These are phyloP conservation scores for Monotropa hypopitys DNA, from an alignment of 179 eudicot genomes.

Conservation along the genomic window DNA sequence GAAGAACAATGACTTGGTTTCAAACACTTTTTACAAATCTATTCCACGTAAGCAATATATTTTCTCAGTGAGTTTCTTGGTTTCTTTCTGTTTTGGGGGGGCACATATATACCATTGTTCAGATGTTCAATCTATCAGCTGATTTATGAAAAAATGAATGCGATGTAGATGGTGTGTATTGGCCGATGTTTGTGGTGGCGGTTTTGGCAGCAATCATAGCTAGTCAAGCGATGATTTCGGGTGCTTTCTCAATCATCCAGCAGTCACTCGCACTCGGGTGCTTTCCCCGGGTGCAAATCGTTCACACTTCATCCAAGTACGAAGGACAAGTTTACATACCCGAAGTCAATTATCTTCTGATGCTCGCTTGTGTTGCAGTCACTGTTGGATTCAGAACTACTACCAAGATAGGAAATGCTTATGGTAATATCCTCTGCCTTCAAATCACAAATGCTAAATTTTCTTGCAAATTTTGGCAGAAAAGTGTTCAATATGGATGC, in stretches of 20 bases:
- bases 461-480: no score
- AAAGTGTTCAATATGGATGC: neutral
- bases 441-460: neutral
- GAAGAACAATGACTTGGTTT: slow-evolving; percentile 24
- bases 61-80: no score
- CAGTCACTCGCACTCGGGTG: slow-evolving; percentile 60
- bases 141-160: neutral
- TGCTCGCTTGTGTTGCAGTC: slow-evolving; percentile 49
- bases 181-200: slow-evolving; percentile 54
- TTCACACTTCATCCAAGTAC: slow-evolving; percentile 51
- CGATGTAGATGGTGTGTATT: slow-evolving; percentile 40
- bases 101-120: neutral
- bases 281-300: slow-evolving; percentile 55
- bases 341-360: slow-evolving; percentile 56
- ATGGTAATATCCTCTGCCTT: slow-evolving; percentile 26
- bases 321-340: slow-evolving; percentile 75
- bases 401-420: slow-evolving; percentile 56
- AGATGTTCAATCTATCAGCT: neutral
- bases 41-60: slow-evolving; percentile 34
- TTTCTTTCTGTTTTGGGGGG: neutral
- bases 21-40: slow-evolving; percentile 43
- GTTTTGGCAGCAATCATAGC: slow-evolving; percentile 64
- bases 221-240: slow-evolving; percentile 67
- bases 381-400: slow-evolving; percentile 52
- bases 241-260: slow-evolving; percentile 57